phyloP scores from a whole-genome alignment of 257 asterid genomes.

The Scutellaria barbata region DNA sequence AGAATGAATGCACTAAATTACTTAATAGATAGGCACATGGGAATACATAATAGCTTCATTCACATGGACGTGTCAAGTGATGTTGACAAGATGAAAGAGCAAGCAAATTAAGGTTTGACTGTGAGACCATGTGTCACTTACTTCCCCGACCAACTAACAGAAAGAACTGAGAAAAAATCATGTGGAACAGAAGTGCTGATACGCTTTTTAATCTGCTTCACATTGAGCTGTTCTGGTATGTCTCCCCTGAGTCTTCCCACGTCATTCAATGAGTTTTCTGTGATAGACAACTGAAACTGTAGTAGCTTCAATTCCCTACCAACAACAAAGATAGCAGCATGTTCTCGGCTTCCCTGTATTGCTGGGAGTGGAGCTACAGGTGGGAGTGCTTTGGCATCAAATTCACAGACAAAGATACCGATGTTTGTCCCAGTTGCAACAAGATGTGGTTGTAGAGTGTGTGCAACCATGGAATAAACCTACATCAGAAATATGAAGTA shows the following conservation, averaged over 20 bases:
- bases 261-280: conserved; percentile 62
- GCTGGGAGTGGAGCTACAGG: conserved; percentile 87
- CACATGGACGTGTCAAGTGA: conserved; percentile 1
- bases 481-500: conserved; percentile 35
- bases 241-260: conserved; percentile 77
- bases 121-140: conserved; percentile 49
- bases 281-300: conserved; percentile 80
- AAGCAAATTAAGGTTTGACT: conserved; percentile 1
- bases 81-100: conserved; percentile 4
- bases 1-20: not conserved
- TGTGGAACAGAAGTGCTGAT: conserved; percentile 91
- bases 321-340: conserved; percentile 80
- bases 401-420: conserved; percentile 90
- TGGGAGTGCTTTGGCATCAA: conserved; percentile 89
- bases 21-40: not conserved
- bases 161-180: conserved; percentile 81
- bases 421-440: conserved; percentile 95
- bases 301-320: conserved; percentile 83
- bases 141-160: conserved; percentile 97
- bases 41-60: conserved; percentile 21
- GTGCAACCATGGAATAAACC: conserved; percentile 95
- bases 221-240: conserved; percentile 73
- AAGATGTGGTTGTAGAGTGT: conserved; percentile 88
- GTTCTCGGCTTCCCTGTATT: conserved; percentile 80
- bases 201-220: conserved; percentile 87